Base-by-base conservation (phyloP, 805 yeast species). In the Candida patagonica region DNA sequence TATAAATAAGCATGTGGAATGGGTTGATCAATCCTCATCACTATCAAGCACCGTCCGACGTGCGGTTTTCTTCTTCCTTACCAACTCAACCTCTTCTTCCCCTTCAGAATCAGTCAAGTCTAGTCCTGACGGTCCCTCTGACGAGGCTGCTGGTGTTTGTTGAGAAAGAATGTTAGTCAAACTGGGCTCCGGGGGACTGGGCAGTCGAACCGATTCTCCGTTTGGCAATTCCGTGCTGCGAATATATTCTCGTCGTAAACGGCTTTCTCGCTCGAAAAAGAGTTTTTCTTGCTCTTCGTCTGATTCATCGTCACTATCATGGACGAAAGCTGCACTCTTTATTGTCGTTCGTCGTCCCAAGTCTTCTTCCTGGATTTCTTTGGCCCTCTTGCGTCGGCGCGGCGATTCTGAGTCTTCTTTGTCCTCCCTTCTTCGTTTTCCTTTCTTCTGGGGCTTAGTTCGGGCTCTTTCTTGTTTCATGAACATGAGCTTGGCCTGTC, bases 291-390 rank as follows among this genome's bases (percentile, higher is more conserved):
- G 63, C 35, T 76, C 84, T 10, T 66, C 74, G 50, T 78, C 84
- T 4, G 73, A 66, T 8, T 70, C 78, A 50, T 78, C 83, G 52
- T 78, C 86, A 2, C 83, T 76, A 38, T 71, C 79, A 37, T 63
- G 63, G 34, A 80, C 70, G 47, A 59, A 71, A 41, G 71, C 76
- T 3, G 78, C 60, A 1, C 86, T 78, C 32, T 70, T 65, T 37
- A 48, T 27, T 31, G 37, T 36, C 37, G 34, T 22, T 16, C 29
- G 38, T 32, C 35, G 41, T 21, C 40, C 44, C 12, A 40, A 35
- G 40, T 38, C 44, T 33, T 39, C 40, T 30, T 32, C 21, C 13
- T 26, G 41, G 21, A 40, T 26, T 47, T 33, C 37, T n/a, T n/a
- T 5, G 19, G 17, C 37, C 6, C 22, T 32, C 29, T 20, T 20